Conservation (phyloP, 179 eudicot genomes). For the Actinidia arguta region DNA sequence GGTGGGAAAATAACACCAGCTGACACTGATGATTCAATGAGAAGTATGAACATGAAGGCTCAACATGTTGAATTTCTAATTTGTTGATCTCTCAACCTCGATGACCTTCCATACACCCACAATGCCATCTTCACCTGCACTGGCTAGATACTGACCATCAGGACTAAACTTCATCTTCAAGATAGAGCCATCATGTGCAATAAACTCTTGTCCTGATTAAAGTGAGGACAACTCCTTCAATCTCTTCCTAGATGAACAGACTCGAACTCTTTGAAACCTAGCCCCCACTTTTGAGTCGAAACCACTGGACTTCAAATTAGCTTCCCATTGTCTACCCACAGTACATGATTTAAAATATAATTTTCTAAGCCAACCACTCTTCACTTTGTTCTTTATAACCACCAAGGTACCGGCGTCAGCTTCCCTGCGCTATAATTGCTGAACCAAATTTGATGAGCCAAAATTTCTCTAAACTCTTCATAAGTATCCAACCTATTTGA, state of each 20-base stretch:
- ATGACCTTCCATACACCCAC: conserved; percentile 79
- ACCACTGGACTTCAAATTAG: conserved; percentile 27
- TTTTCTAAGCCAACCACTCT: conserved; percentile 57
- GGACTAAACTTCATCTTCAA: conserved; percentile 78
- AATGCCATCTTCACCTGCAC: conserved; percentile 77
- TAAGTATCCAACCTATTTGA: conserved; percentile 42
- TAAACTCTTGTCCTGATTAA: conserved; percentile 62
- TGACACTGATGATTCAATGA: conserved; percentile 51
- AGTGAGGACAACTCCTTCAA: conserved; percentile 74
- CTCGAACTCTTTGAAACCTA: conserved; percentile 47
- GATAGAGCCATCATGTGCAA: conserved; percentile 78
- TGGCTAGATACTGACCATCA: conserved; percentile 79
- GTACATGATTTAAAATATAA: conserved; percentile 39
- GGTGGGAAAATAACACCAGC: conserved; percentile 76
- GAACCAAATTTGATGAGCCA: conserved; percentile 55
- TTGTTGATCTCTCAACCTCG: conserved; percentile 51
- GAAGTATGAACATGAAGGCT: conserved; percentile 66
- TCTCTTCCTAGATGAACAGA: conserved; percentile 53
- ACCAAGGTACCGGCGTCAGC: conserved; percentile 25
- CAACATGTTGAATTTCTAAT: conserved; percentile 41
- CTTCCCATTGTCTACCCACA: conserved; percentile 35
- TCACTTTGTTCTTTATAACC: conserved; percentile 41
- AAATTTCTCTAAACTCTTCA: conserved; percentile 50
- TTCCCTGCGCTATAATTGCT: conserved; percentile 52
- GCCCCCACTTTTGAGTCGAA: conserved; percentile 30